Conservation (phyloP, 768 basidiomycete genomes). For the Trametes coccinea region DNA sequence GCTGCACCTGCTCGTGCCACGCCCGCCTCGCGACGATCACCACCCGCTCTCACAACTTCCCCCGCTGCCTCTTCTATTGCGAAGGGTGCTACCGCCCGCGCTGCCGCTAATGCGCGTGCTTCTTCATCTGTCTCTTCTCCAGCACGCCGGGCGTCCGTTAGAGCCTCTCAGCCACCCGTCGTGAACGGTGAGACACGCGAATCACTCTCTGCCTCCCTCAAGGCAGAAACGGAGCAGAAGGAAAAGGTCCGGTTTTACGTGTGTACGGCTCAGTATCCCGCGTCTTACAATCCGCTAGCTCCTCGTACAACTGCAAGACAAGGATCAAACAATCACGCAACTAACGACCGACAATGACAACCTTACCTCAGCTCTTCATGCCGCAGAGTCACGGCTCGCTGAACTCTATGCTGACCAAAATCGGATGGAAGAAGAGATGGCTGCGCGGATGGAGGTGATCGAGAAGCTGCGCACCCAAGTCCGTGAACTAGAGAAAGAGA, state of each 20-base stretch:
- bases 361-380: constrained; percentile 61
- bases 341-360: constrained; percentile 66
- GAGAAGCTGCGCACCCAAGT: constrained; percentile 82
- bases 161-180: constrained; percentile 40
- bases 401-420: constrained; percentile 82
- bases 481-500: constrained; percentile 87
- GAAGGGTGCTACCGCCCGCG: constrained; percentile 62
- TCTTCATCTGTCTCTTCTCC: constrained; percentile 52
- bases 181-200: constrained; percentile 57
- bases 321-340: constrained; percentile 64
- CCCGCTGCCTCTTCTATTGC: constrained; percentile 45
- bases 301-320: constrained; percentile 74
- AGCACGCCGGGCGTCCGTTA: constrained; percentile 53
- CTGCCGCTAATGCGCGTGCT: constrained; percentile 59
- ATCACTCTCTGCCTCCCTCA: constrained; percentile 59
- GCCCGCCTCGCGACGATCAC: constrained; percentile 47
- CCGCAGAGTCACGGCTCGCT: constrained; percentile 70
- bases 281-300: constrained; percentile 47
- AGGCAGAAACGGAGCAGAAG: constrained; percentile 78
- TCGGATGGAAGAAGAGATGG: constrained; percentile 79
- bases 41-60: constrained; percentile 43
- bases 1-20: constrained; percentile 46
- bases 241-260: constrained; percentile 59
- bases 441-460: constrained; percentile 76
- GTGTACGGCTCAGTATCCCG: neutral